Base-by-base conservation (phyloP, 2,329 filamentous ascomycete genomes). In the Scortechinia acanthostroma region DNA sequence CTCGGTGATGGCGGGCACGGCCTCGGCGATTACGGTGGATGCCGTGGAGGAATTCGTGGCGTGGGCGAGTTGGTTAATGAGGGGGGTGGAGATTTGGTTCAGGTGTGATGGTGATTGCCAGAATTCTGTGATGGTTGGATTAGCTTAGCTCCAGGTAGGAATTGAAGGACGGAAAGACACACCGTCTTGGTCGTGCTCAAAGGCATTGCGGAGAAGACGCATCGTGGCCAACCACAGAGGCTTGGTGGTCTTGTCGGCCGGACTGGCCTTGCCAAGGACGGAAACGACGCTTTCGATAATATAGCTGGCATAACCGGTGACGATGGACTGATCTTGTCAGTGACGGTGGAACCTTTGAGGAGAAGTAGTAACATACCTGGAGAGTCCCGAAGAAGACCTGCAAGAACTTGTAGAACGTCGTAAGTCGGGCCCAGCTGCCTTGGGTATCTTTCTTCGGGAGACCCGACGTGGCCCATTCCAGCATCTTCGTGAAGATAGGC, bases 41-140 rank as follows among this genome's bases (percentile, higher is more conserved):
- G 57, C 59, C 4, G 62, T 59, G 42, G 10, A 13, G 35, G 35
- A 19, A 17, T 13, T 40, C 6, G 35, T 40, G 6, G 70, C 78
- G 51, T 71, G 65, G 33, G 68, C 54, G 51, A 84, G 77, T 48
- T 94, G 88, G 20, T 73, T 68, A 49, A 88, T 74, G 22, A 97
- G 71, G 2, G 85, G 79, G 0, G 74, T 70, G 14, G 81, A 78
- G 30, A 96, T 80, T 21, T 77, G 77, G 47, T 74, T 73, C 58
- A 96, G 95, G 66, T 96, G 91, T 1, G 86, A 77, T 0, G 93
- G 91, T 1, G 87, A 81, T 71, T 95, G 90, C 91, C 91, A 97
- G 70, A 95, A 97, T 62, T 90, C 35, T 40, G 35, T 40, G 6
- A 6, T 40, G 14, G 35, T 40, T 40, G 20, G 35, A n/a, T n/a